Percentiles rank a stretch among this genome's conserved stretches.
Conservation (phyloP, 306 rosid genomes). For the Malus fusca region DNA sequence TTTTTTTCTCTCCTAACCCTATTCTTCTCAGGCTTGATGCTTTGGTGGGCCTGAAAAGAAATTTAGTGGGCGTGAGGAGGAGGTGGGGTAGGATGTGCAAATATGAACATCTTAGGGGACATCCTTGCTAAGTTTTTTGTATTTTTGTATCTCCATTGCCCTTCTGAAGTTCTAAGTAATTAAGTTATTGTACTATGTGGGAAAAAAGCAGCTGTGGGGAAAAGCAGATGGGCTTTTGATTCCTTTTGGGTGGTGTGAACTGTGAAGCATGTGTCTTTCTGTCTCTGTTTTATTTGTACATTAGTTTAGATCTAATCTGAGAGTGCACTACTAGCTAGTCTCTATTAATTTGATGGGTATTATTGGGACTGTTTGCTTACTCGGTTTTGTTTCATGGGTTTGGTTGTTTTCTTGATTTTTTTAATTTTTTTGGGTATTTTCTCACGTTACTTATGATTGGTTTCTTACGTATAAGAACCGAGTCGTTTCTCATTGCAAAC, state of each 20-base stretch:
- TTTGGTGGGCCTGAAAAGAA: slow-evolving; percentile 45
- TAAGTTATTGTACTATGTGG: background rate
- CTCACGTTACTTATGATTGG: too few species aligned
- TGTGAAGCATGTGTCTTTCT: slow-evolving; percentile 8
- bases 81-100: slow-evolving; percentile 18
- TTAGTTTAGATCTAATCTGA: slow-evolving; percentile 20
- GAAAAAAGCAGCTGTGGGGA: slow-evolving; percentile 3
- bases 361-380: background rate
- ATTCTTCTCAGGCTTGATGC: slow-evolving; percentile 41
- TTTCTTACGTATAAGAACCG: background rate
- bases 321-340: slow-evolving; percentile 8
- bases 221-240: slow-evolving; percentile 27
- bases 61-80: background rate
- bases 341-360: slow-evolving; percentile 17
- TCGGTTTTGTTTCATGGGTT: background rate
- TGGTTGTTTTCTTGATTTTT: background rate
- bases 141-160: slow-evolving; percentile 4
- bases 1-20: slow-evolving; percentile 16
- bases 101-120: slow-evolving; percentile 8
- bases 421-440: too few species aligned
- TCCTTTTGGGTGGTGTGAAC: slow-evolving; percentile 26
- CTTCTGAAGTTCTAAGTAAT: background rate
- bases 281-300: slow-evolving; percentile 12
- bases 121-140: slow-evolving; percentile 26
- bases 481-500: background rate